Evolutionary conservation across 139 green algal genomes (phyloP).

Genomic region (Trebouxia sp.): DNA sequence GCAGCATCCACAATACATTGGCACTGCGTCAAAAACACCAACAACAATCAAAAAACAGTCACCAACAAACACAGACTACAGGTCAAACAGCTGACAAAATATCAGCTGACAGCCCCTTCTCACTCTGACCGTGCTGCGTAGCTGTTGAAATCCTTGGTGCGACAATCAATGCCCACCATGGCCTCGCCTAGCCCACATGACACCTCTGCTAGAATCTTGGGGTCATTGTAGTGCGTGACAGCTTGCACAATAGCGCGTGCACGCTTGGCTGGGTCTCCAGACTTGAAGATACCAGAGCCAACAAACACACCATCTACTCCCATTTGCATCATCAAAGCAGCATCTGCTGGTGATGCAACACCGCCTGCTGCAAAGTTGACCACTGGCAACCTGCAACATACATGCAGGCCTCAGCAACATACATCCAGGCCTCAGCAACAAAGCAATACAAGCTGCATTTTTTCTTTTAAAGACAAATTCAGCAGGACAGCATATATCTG

Average conservation of each 20-base stretch:
- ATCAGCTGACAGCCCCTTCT: no score
- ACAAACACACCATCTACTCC: conserved; percentile 99
- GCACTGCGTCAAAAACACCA: no score
- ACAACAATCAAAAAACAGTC: no score
- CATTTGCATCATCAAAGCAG: conserved; percentile 99
- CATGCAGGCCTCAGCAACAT: background rate
- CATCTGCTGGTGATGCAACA: conserved; percentile 98
- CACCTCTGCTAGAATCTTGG: conserved; percentile 93
- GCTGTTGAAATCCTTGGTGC: conserved; percentile 80
- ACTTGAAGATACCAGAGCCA: conserved; percentile 99
- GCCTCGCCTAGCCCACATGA: conserved; percentile 88
- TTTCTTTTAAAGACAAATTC: no score
- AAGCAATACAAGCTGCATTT: no score
- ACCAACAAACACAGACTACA: no score
- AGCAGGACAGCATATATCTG: no score
- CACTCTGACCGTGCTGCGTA: conserved; percentile 90
- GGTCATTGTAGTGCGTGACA: conserved; percentile 99
- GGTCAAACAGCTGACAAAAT: background rate
- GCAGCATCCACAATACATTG: no score
- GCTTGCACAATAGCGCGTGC: conserved; percentile 97
- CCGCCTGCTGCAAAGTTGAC: conserved; percentile 99
- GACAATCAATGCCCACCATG: conserved; percentile 98
- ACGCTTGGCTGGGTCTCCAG: conserved; percentile 87
- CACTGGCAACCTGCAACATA: conserved; percentile 82
- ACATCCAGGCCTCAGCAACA: no score